Conservation (phyloP, 208 protist genomes). For the Acanthamoeba culbertsoni region DNA sequence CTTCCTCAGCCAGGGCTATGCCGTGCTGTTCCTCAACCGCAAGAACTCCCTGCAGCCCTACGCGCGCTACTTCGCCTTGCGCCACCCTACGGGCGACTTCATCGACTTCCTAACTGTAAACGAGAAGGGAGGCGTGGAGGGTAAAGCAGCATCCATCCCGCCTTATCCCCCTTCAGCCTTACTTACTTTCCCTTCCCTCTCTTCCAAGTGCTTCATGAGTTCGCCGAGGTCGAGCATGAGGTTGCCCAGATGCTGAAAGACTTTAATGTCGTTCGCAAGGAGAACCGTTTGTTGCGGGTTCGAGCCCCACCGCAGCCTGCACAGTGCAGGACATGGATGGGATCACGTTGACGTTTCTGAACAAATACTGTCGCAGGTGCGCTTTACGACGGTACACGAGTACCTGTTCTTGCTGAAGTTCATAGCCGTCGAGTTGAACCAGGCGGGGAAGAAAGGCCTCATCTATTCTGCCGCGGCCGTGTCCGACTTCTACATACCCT, state of each 20-base stretch:
- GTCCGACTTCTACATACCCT: constrained; percentile 72
- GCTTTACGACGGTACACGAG: constrained; percentile 63
- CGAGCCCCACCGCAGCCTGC: neutral
- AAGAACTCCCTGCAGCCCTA: constrained; percentile 72
- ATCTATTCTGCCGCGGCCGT: constrained; percentile 70
- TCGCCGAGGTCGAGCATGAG: neutral
- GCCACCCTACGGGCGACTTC: neutral
- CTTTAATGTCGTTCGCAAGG: neutral
- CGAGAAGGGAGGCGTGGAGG: neutral
- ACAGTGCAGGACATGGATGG: too few species aligned
- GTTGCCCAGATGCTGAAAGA: neutral
- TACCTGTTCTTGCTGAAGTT: constrained; percentile 64
- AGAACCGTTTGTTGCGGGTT: neutral
- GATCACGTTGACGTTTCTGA: too few species aligned
- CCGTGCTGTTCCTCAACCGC: constrained; percentile 66
- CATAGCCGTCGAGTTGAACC: neutral
- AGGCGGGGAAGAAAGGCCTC: neutral
- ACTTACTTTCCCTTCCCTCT: neutral
- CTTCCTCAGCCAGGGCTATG: constrained; percentile 67
- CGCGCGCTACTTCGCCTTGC: constrained; percentile 57
- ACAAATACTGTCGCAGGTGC: neutral
- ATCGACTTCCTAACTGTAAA: neutral
- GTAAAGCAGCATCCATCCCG: neutral
- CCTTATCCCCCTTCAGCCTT: neutral
- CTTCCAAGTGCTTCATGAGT: neutral